Percentiles rank a stretch among this genome's conserved stretches.
Conservation (phyloP, 768 basidiomycete genomes). For the Tricholoma sp. region DNA sequence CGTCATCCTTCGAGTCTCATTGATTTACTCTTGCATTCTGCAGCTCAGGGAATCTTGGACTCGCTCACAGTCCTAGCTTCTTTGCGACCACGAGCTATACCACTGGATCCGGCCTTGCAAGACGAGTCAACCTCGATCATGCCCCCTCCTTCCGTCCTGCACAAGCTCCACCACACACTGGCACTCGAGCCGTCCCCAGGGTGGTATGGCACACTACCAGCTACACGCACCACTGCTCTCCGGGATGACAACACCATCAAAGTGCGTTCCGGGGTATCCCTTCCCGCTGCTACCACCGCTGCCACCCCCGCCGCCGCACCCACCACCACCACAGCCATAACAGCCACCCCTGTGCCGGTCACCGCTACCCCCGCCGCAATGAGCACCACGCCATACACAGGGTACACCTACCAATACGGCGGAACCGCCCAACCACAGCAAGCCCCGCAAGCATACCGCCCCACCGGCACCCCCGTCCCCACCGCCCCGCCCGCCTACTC, state of each 20-base stretch:
- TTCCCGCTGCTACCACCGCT: conserved; percentile 12
- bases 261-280: conserved; percentile 33
- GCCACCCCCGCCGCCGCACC: conserved; percentile 19
- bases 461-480: neutral
- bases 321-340: conserved; percentile 14
- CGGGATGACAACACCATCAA: conserved; percentile 74
- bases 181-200: conserved; percentile 55
- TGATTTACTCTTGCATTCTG: conserved; percentile 10
- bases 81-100: conserved; percentile 57
- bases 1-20: conserved; percentile 3
- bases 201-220: conserved; percentile 72
- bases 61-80: conserved; percentile 66
- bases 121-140: conserved; percentile 34
- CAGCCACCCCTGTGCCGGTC: conserved; percentile 18
- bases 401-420: conserved; percentile 31
- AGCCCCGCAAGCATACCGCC: conserved; percentile 12
- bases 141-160: conserved; percentile 62
- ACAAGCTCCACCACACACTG: conserved; percentile 65
- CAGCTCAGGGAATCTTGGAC: conserved; percentile 70
- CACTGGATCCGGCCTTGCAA: conserved; percentile 42
- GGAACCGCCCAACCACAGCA: neutral
- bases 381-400: conserved; percentile 19
- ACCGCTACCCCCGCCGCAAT: conserved; percentile 16
- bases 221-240: conserved; percentile 52
- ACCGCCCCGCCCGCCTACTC: conserved; percentile 16